These are phyloP conservation scores for Xylaria sp. DNA, from an alignment of 2,329 filamentous ascomycete species.

Conservation along the genomic window DNA sequence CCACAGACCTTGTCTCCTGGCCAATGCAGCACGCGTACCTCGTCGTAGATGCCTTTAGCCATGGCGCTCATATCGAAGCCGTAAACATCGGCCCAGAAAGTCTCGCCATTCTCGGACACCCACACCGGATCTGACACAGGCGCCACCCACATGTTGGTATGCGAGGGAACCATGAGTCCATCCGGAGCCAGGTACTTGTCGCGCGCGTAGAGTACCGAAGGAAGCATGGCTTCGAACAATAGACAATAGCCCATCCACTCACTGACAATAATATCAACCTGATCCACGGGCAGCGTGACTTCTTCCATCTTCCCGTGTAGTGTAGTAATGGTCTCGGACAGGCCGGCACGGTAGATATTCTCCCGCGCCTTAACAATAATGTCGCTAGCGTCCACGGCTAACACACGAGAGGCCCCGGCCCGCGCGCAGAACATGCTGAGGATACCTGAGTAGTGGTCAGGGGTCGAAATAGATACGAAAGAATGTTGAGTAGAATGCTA, in stretches of 20 bases:
- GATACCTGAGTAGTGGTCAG: constrained; percentile 66
- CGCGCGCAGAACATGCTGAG: constrained; percentile 94
- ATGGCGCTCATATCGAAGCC: constrained; percentile 93
- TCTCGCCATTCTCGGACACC: constrained; percentile 78
- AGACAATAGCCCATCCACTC: constrained; percentile 99
- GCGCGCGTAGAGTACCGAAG: constrained; percentile 87
- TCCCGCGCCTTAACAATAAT: constrained; percentile 89
- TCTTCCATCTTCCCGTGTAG: constrained; percentile 90
- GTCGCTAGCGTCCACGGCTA: constrained; percentile 90
- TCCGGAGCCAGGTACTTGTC: constrained; percentile 84
- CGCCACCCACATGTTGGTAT: constrained; percentile 83
- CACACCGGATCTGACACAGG: constrained; percentile 83
- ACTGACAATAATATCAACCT: constrained; percentile 94
- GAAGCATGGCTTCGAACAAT: constrained; percentile 95
- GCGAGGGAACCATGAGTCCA: constrained; percentile 87
- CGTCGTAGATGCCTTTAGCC: constrained; percentile 82
- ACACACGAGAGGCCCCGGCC: constrained; percentile 85
- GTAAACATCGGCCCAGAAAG: constrained; percentile 93
- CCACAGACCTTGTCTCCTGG: constrained; percentile 69
- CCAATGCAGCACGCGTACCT: constrained; percentile 81
- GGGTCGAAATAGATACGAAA: background rate
- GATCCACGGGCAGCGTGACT: constrained; percentile 76
- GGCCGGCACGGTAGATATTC: constrained; percentile 83
- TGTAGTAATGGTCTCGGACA: constrained; percentile 78
- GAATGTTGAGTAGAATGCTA: constrained; percentile 7